These are phyloP conservation scores for Ganoderma multipileum DNA, from an alignment of 1,284 basidiomycete species.

Conservation along the genomic window DNA sequence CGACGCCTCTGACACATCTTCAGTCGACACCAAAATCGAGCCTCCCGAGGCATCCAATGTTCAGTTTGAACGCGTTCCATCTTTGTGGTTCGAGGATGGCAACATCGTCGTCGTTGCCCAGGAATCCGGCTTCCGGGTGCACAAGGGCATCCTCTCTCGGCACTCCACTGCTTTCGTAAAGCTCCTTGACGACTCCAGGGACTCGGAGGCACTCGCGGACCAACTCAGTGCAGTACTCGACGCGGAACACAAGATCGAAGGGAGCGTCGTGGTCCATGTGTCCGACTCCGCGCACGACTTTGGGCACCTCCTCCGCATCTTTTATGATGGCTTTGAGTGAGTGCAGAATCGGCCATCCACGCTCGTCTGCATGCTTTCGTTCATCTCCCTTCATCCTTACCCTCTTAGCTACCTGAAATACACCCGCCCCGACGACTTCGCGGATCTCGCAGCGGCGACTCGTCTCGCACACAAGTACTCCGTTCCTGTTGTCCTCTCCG, in stretches of 20 bases:
- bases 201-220: neutral
- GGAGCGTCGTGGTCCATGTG: neutral
- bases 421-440: neutral
- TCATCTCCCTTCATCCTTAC: neutral
- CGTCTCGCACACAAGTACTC: conserved; percentile 19
- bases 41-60: neutral
- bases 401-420: neutral
- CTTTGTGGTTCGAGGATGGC: conserved; percentile 19
- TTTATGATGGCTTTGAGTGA: neutral
- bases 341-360: too few species aligned
- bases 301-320: neutral
- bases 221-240: neutral
- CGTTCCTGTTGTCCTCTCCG: neutral
- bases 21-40: neutral
- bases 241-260: neutral
- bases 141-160: conserved; percentile 1
- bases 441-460: neutral
- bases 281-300: neutral
- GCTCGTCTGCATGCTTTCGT: neutral
- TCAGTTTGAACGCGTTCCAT: neutral
- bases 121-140: conserved; percentile 6
- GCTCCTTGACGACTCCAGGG: neutral
- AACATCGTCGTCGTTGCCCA: conserved; percentile 11
- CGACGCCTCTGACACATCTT: neutral
- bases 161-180: conserved; percentile 2